phyloP scores from a whole-genome alignment of 768 basidiomycete species.

The Mycena sanguinolenta region DNA sequence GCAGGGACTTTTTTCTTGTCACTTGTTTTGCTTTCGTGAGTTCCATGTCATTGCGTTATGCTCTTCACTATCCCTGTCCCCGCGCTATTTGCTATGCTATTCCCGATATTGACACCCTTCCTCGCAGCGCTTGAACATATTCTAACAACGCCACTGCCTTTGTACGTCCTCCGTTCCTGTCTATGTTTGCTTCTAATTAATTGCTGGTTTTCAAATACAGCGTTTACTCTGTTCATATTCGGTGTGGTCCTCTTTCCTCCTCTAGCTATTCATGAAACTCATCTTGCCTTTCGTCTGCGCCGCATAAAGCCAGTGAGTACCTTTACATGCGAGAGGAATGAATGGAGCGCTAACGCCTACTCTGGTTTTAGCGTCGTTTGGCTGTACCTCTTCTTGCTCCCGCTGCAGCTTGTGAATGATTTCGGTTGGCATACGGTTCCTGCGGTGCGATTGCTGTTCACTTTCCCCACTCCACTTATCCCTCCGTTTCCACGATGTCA shows the following conservation, averaged over 20 bases:
- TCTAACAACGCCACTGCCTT: constrained; percentile 74
- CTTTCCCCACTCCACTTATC: background rate
- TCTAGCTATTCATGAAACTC: background rate
- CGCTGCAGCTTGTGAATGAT: constrained; percentile 76
- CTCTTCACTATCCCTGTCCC: too few relatives aligned
- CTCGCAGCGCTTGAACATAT: constrained; percentile 68
- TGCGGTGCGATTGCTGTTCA: constrained; percentile 45
- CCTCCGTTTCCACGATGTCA: background rate
- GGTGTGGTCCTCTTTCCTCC: constrained; percentile 43
- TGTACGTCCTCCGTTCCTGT: too few relatives aligned
- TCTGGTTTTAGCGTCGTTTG: constrained; percentile 64
- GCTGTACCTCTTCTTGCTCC: constrained; percentile 82
- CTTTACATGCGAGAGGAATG: too few relatives aligned
- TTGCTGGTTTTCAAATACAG: too few relatives aligned
- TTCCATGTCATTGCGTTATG: too few relatives aligned
- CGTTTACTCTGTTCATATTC: constrained; percentile 75
- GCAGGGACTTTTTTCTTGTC: constrained; percentile 51
- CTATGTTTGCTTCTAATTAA: constrained; percentile 3
- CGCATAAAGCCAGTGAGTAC: constrained; percentile 47
- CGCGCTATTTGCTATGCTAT: too few relatives aligned
- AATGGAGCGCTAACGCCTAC: background rate
- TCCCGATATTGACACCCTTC: background rate
- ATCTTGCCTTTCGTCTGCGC: background rate
- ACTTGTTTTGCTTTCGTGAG: background rate
- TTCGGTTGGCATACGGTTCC: constrained; percentile 77